Conservation (phyloP, 1,284 basidiomycete genomes). For the Rhodotorula sp. region DNA sequence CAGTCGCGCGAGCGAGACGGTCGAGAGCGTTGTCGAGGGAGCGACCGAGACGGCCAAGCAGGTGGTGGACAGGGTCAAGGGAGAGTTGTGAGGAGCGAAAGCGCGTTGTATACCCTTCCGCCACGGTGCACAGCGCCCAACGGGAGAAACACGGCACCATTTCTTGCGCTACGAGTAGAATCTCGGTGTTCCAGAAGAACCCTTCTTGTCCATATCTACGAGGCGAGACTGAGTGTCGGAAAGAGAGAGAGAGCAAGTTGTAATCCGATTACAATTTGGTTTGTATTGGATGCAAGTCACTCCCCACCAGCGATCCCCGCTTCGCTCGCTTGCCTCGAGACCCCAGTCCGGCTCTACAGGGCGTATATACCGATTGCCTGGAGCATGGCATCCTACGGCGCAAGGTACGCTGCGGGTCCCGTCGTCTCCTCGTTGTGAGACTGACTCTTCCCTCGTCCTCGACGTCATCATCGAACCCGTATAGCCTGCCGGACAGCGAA, state of each 20-base stretch:
- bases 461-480: not conserved
- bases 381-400: slow-evolving; percentile 13
- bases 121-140: no score
- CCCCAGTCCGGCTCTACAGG: not conserved
- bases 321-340: no score
- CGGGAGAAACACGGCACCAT: no score
- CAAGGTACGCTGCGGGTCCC: not conserved
- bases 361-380: not conserved
- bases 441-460: not conserved
- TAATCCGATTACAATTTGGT: no score
- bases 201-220: no score
- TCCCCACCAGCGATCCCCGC: no score
- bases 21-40: slow-evolving; percentile 28
- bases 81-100: slow-evolving; percentile 41
- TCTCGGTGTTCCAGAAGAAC: no score
- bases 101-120: no score
- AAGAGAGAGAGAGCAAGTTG: no score
- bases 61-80: slow-evolving; percentile 39
- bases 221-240: no score
- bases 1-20: slow-evolving; percentile 32
- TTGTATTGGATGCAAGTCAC: no score
- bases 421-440: not conserved
- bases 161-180: no score
- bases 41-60: slow-evolving; percentile 30
- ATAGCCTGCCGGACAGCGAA: slow-evolving; percentile 35